A percentile compares a stretch with the other conserved stretches of the same genome.
Conservation (phyloP, 345 rosid species). For the Crucihimalaya himalaica region DNA sequence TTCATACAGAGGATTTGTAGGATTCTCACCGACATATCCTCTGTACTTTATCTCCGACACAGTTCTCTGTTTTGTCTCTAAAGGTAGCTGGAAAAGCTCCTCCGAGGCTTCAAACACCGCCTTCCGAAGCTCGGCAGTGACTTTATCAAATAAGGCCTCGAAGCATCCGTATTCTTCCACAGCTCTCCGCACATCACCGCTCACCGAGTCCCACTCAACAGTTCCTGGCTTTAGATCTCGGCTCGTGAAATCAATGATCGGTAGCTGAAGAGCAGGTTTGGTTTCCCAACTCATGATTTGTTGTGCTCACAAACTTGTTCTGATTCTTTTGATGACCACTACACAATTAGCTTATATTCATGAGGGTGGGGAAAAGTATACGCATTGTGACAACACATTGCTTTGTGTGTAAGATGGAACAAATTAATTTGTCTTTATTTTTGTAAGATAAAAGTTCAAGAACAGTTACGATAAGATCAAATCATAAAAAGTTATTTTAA, state of each 20-base stretch:
- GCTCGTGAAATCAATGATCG: not conserved
- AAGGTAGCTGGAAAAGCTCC: not conserved
- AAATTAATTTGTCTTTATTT: not conserved
- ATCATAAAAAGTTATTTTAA: not conserved
- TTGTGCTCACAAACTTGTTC: slow-evolving; percentile 3
- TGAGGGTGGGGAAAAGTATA: not conserved
- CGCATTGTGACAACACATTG: not conserved
- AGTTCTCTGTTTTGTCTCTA: slow-evolving; percentile 2
- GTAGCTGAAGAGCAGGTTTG: slow-evolving; percentile 9
- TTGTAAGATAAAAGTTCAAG: not conserved
- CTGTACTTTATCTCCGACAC: not conserved
- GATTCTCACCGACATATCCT: slow-evolving; percentile 6
- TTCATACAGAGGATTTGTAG: slow-evolving; percentile 1
- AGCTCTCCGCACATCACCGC: not conserved
- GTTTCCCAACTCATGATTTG: slow-evolving; percentile 5
- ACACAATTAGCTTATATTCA: not conserved
- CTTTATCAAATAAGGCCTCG: slow-evolving; percentile 11
- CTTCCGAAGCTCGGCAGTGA: not conserved
- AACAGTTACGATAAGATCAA: not conserved
- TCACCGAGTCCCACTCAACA: not conserved
- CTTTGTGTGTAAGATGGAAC: not conserved
- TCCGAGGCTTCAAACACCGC: not conserved
- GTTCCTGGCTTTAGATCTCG: slow-evolving; percentile 4
- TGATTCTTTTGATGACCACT: not conserved
- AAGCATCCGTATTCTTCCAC: slow-evolving; percentile 22